These are phyloP conservation scores for Herpetomonas muscarum DNA, from an alignment of 208 protist genomes.

Conservation along the genomic window DNA sequence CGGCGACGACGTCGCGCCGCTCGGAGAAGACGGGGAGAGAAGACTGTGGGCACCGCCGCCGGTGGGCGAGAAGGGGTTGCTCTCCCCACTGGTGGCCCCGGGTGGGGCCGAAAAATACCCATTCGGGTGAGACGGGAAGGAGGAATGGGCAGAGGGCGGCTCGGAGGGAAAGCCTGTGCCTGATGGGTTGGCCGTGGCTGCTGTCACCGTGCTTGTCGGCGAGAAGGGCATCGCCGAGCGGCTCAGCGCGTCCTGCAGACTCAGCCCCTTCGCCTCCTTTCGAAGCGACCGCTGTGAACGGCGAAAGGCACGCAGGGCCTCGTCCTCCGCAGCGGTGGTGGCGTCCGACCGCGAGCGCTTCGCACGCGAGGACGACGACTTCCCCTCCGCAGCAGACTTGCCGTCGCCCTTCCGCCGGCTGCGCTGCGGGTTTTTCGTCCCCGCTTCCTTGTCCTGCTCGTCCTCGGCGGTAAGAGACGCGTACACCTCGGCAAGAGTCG, in stretches of 20 bases:
- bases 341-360: slow-evolving; percentile 9
- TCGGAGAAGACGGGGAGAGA: slow-evolving; percentile 8
- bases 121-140: background rate
- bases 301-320: slow-evolving; percentile 37
- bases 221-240: slow-evolving; percentile 14
- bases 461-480: no score
- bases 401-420: no score
- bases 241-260: slow-evolving; percentile 60
- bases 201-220: no score
- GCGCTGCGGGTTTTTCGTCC: no score
- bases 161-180: no score
- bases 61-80: slow-evolving; percentile 24
- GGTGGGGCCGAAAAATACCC: background rate
- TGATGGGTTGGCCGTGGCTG: no score
- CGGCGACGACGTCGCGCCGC: slow-evolving; percentile 25
- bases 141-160: no score
- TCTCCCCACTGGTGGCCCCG: background rate
- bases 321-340: slow-evolving; percentile 25
- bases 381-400: background rate
- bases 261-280: slow-evolving; percentile 55
- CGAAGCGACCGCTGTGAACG: slow-evolving; percentile 65
- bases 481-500: no score
- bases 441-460: no score
- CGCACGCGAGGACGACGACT: no score
- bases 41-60: background rate